Evolutionary conservation across 129 eudicot species (phyloP), one percentile per base, ranked within the genome.

Genomic region (Lonicera japonica): DNA sequence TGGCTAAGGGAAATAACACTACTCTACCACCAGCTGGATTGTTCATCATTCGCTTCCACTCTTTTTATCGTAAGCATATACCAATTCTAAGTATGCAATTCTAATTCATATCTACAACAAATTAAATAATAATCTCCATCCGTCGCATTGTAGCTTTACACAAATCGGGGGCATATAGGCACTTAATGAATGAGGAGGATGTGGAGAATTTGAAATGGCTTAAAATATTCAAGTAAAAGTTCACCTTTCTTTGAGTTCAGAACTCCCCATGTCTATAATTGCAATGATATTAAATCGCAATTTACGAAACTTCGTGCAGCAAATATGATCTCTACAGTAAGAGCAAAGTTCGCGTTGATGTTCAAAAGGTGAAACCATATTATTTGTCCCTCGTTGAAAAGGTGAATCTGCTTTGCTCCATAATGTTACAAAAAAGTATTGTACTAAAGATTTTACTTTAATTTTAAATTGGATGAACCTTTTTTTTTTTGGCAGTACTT

Each of bases 321-420:
- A 87, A 91, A 68, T 91, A 91, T 73, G 97, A 91, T 21, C 82
- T 91, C 4, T 91, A 91, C 66, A 87, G 97, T 71, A 91, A 91
- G 78, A 91, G 97, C 79, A 91, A 91, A 66, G 86, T 82, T 9
- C 80, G 82, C 3, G 65, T 87, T 21, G 91, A 92, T 70, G 84
- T 92, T 1, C 91, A 87, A 66, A 74, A 84, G 64, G 96, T 92
- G 41, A 88, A 92, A 75, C 95, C 99, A 7, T 92, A 92, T 63
- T 92, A 87, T 25, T 66, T 80, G 7, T 92, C 99, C 21, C 87
- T 88, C 59, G 82, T 92, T 38, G 67, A 85, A 60, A 92, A 87
- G 96, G 97, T 90, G 21, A 50, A 6, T 6, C 6, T 6, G 8
- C 16, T 43, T 43, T 3, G 13, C 13, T 10, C 24, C 10, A 41